These are phyloP conservation scores for Mycena venus DNA, from an alignment of 768 basidiomycete species.

Conservation along the genomic window DNA sequence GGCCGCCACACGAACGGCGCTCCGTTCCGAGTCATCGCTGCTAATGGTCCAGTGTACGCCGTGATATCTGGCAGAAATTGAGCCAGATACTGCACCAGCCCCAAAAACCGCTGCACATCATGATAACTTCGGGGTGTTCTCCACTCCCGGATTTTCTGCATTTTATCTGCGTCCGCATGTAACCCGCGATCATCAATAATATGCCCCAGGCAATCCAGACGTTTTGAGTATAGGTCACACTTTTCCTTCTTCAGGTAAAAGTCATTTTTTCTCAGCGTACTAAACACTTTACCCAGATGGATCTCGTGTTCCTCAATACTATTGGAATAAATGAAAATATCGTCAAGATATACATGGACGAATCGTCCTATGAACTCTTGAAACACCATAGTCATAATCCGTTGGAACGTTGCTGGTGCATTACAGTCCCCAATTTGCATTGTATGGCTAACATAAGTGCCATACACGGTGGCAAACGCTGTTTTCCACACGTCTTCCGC, in stretches of 20 bases:
- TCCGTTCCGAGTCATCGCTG: conserved; percentile 43
- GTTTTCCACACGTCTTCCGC: conserved; percentile 40
- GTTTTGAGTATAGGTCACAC: too few species aligned
- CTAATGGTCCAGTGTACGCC: conserved; percentile 46
- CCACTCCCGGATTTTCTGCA: conserved; percentile 41
- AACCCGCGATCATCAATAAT: conserved; percentile 46
- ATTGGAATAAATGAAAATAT: conserved; percentile 56
- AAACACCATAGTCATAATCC: conserved; percentile 57
- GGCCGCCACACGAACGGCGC: conserved; percentile 43
- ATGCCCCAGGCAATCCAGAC: conserved; percentile 50
- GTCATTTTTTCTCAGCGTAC: conserved; percentile 37
- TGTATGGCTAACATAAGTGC: conserved; percentile 50
- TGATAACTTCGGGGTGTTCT: conserved; percentile 35
- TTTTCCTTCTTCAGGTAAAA: conserved; percentile 51
- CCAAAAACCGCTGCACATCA: conserved; percentile 46
- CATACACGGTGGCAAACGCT: conserved; percentile 55
- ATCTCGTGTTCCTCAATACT: conserved; percentile 52
- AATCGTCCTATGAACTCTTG: conserved; percentile 50
- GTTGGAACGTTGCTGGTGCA: conserved; percentile 61
- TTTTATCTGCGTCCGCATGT: conserved; percentile 45
- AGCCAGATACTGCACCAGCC: conserved; percentile 45
- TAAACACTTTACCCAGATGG: conserved; percentile 49
- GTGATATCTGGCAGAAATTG: conserved; percentile 48
- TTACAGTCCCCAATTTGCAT: conserved; percentile 30
- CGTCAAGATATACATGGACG: conserved; percentile 59